Evolutionary conservation across 352 stramenopile species (phyloP), one percentile per base, ranked within the genome.

Genomic region (Phytophthora litchii): DNA sequence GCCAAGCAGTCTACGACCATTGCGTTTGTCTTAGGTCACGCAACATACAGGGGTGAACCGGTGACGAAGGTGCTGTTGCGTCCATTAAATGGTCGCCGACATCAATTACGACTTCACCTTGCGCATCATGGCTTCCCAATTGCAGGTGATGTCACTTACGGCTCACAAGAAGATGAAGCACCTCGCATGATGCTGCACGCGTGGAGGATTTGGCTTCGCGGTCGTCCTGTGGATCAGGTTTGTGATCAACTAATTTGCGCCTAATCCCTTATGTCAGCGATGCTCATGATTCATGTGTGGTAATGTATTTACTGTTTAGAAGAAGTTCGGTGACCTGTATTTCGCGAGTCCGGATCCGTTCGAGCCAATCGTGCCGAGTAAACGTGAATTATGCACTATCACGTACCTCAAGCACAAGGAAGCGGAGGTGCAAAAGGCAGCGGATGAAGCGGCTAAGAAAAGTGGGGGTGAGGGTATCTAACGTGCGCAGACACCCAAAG

Each of bases 131-230:
- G 82, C 7, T 92, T 87, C 42, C 85, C 85, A 14, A 94, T 94
- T 14, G 56, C 84, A 1, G 85, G 85, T 16, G 85, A 94, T 40
- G 85, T 83, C 20, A 94, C 85, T 10, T 94, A 94, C 23, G 82
- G 76, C 10, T 74, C 67, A 12, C 54, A 81, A 13, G 64, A 86
- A 5, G 82, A 92, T 27, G 62, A 76, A 12, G 80, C 85, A 16
- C 73, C 78, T 14, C 80, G 85, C n/a, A 94, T 94, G 82, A 92
- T 94, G 85, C 51, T 94, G 14, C 85, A 94, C 48, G 85, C 85
- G 17, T 94, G 85, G 85, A 80, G 79, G 35, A 83, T 94, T 36
- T 90, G 84, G 79, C 72, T 94, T 43, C 80, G 74, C 21, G 74
- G 70, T 20, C 60, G 69, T 16, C 60, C 66, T 0, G 47, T 70